Evolutionary conservation across 306 rosid species (phyloP).

Genomic region (Senna siamea): DNA sequence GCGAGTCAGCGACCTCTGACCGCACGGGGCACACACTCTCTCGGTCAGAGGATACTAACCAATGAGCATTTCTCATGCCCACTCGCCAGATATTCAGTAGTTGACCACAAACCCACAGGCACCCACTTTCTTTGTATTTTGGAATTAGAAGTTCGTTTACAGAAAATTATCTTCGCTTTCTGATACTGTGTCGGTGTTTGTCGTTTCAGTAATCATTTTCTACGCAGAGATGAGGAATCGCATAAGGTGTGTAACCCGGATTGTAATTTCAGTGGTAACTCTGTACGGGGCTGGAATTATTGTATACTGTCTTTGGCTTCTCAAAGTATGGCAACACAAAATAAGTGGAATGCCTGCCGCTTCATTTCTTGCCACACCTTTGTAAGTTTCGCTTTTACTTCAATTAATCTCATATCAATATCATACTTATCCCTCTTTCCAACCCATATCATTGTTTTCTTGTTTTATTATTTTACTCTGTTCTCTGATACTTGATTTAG

Average conservation of each 20-base stretch:
- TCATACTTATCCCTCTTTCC: background rate
- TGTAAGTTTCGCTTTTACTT: conserved; percentile 36
- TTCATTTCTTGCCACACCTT: conserved; percentile 37
- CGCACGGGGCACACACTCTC: too few species aligned
- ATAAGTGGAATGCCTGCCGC: conserved; percentile 33
- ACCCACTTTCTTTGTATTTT: too few species aligned
- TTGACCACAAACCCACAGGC: too few species aligned
- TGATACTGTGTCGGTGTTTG: too few species aligned
- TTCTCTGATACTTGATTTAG: background rate
- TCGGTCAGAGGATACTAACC: too few species aligned
- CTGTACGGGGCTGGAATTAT: conserved; percentile 53
- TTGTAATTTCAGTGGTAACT: conserved; percentile 33
- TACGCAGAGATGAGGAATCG: conserved; percentile 36
- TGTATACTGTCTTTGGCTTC: conserved; percentile 60
- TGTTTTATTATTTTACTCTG: too few species aligned
- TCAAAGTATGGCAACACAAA: conserved; percentile 52
- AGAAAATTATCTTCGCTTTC: too few species aligned
- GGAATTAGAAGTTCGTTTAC: too few species aligned
- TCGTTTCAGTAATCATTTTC: background rate
- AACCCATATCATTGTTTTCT: background rate
- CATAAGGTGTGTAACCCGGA: conserved; percentile 43
- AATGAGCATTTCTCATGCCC: too few species aligned
- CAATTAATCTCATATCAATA: too few species aligned
- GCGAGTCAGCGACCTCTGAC: too few species aligned
- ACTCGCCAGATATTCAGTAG: too few species aligned